Evolutionary conservation across 805 yeast species (phyloP), one percentile per base, ranked within the genome.

Genomic region (Candida morakotiae): DNA sequence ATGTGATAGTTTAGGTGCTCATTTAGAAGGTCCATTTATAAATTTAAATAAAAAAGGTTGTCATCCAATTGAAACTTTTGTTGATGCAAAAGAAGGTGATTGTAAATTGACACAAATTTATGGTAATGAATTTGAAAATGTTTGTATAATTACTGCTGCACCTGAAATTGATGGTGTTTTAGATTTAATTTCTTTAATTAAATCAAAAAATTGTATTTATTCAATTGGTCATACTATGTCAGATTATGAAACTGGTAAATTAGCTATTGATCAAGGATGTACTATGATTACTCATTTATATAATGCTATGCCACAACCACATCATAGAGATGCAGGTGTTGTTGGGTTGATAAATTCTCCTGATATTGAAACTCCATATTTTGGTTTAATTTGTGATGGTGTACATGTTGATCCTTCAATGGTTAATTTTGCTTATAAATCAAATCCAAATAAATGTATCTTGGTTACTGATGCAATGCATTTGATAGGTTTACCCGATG

Each of bases 241-340:
- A 26, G 64, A 58, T 43, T 58, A 62, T 44, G 46, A 49, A 21
- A 63, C 66, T 16, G 67, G 63, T 10, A 40, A 66, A 16, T 54
- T 62, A 36, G 81, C 81, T 0, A 56, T 76, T 24, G 52, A 58
- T 16, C 46, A 59, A n/a, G 82, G 82, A 17, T 78, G 79, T 11
- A 48, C 69, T n/a, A 75, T 77, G 81, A 61, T 77, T 39, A 77
- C 83, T 3, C 83, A 77, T 48, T 61, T 77, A 36, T 77, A 72
- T 55, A 77, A 77, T 46, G 83, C 83, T 45, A 77, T 77, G 83
- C 78, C 79, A 3, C 71, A 56, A 58, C 78, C 77, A 6, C 81
- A 75, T 47, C 81, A 76, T 48, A 59, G 83, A 46, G 74, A 75
- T 35, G 75, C 73, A 9, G 81, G 82, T 10, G 70, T 75, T 15